phyloP scores from a whole-genome alignment of 2,329 filamentous ascomycete genomes.

The Calonectria multiphialidica region DNA sequence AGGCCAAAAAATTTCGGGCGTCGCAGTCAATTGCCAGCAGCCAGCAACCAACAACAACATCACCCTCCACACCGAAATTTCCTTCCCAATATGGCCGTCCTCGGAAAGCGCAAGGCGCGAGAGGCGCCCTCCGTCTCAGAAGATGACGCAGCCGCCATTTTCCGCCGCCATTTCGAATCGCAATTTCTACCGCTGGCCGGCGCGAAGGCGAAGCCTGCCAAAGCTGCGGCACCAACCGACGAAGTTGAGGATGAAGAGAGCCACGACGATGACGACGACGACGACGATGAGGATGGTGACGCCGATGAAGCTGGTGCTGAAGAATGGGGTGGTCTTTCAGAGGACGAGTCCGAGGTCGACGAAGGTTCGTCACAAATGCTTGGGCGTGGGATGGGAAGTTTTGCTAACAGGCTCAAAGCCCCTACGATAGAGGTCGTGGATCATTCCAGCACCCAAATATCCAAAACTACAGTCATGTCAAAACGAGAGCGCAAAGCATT shows the following conservation, averaged over 20 bases:
- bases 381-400: no score
- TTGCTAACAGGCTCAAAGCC: slow-evolving; percentile 21
- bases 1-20: slow-evolving; percentile 34
- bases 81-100: slow-evolving; percentile 52
- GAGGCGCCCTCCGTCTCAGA: slow-evolving; percentile 47
- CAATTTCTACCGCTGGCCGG: slow-evolving; percentile 81
- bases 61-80: neutral
- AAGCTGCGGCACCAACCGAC: slow-evolving; percentile 34
- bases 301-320: slow-evolving; percentile 33
- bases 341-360: slow-evolving; percentile 40
- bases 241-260: slow-evolving; percentile 46
- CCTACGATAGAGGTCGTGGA: slow-evolving; percentile 71
- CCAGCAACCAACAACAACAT: slow-evolving; percentile 10
- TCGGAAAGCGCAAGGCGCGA: slow-evolving; percentile 63
- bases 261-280: slow-evolving; percentile 47
- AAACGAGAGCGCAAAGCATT: slow-evolving; percentile 83
- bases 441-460: slow-evolving; percentile 59
- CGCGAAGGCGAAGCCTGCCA: slow-evolving; percentile 42
- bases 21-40: slow-evolving; percentile 10
- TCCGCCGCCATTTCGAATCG: slow-evolving; percentile 88
- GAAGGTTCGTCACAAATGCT: slow-evolving; percentile 20
- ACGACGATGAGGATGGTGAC: slow-evolving; percentile 52
- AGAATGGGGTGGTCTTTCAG: slow-evolving; percentile 46
- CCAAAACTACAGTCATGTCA: slow-evolving; percentile 61
- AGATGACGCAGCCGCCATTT: slow-evolving; percentile 77